These are phyloP conservation scores for Herpetospermum pedunculosum DNA, from an alignment of 306 rosid genomes.

Conservation along the genomic window DNA sequence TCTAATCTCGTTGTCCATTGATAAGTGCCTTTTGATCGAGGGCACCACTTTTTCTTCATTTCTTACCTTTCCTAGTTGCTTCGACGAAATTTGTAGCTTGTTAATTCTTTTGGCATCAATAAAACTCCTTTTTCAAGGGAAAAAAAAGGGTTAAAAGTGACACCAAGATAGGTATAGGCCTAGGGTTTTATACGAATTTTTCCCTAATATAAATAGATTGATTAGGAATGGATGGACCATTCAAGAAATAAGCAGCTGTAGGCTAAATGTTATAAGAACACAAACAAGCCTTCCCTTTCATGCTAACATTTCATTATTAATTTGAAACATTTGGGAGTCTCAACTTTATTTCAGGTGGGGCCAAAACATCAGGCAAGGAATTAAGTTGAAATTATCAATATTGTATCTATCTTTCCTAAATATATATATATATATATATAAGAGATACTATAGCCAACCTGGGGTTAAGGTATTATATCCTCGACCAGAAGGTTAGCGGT, in stretches of 20 bases:
- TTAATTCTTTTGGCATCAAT: neutral
- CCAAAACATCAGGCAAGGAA: neutral
- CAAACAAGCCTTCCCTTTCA: neutral
- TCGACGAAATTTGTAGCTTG: neutral
- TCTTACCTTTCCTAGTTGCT: neutral
- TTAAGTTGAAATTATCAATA: neutral
- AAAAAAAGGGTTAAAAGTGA: neutral
- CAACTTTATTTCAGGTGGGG: neutral
- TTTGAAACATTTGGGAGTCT: neutral
- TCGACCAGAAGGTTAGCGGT: too few species aligned
- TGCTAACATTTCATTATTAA: neutral
- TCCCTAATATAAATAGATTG: neutral
- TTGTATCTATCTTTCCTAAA: too few species aligned
- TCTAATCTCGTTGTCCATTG: neutral
- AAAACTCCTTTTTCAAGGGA: neutral
- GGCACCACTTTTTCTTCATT: neutral
- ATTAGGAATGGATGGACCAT: neutral
- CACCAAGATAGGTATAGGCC: too few species aligned
- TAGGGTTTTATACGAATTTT: neutral
- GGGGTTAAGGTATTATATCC: too few species aligned
- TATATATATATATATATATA: too few species aligned
- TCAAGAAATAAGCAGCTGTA: neutral
- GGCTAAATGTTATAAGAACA: neutral
- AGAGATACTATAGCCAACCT: too few species aligned
- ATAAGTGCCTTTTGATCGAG: neutral